Evolutionary conservation across 768 basidiomycete genomes (phyloP).

Genomic region (Mycena epipterygia): DNA sequence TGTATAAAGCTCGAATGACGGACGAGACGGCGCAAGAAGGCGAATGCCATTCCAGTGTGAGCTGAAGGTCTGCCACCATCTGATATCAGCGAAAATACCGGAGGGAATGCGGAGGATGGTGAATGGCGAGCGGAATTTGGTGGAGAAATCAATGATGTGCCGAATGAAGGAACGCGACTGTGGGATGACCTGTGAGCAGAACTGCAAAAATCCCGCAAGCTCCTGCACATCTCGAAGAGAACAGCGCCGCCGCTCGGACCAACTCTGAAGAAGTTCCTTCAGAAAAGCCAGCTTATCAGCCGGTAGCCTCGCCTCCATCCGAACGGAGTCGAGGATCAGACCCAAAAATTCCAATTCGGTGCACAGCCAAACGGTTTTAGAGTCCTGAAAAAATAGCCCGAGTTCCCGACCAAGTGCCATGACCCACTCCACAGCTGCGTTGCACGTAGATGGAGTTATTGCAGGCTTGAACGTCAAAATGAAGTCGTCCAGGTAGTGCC

Average conservation of each 20-base stretch:
- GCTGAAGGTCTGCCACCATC: conserved; percentile 48
- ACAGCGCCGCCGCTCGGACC: neutral
- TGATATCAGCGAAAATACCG: conserved; percentile 39
- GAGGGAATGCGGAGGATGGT: conserved; percentile 37
- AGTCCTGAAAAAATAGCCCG: conserved; percentile 46
- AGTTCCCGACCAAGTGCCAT: conserved; percentile 35
- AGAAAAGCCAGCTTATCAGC: conserved; percentile 47
- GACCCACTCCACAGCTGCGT: conserved; percentile 46
- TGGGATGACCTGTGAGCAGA: conserved; percentile 51
- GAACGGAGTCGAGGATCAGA: conserved; percentile 38
- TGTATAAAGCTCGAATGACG: conserved; percentile 39
- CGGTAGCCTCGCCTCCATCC: conserved; percentile 51
- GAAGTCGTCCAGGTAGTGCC: conserved; percentile 55
- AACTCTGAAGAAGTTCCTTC: neutral
- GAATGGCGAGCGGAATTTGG: conserved; percentile 35
- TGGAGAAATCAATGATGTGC: conserved; percentile 45
- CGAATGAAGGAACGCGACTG: conserved; percentile 44
- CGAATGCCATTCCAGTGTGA: conserved; percentile 47
- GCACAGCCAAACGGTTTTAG: conserved; percentile 44
- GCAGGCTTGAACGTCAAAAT: conserved; percentile 39
- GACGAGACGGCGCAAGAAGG: conserved; percentile 24
- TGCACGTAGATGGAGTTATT: neutral
- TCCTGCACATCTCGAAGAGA: conserved; percentile 42
- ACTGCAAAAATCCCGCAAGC: conserved; percentile 50
- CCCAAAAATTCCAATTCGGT: conserved; percentile 43